Evolutionary conservation across 345 rosid species (phyloP), one percentile per base, ranked within the genome.

Genomic region (Arabidopsis arenosa): DNA sequence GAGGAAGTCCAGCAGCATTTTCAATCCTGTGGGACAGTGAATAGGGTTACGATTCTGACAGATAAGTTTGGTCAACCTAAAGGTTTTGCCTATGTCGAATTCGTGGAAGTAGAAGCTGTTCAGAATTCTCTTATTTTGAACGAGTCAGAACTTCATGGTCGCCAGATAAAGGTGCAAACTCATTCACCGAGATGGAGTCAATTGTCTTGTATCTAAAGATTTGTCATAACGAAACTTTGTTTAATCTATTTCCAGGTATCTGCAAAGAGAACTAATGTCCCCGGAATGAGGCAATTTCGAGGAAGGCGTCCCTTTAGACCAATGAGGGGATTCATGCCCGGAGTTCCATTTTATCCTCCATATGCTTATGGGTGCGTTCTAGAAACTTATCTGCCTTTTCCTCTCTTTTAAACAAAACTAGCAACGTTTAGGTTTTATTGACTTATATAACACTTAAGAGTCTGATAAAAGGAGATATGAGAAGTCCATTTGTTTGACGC

Each of bases 1-100:
- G 99, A 95, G 83, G 99, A 95, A 84, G 94, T 95, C 51, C 99
- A 95, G 72, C 99, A 92, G 76, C 99, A 95, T 83, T 95, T 95
- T 80, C 99, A 95, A 54, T 95, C 99, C 17, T 95, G 99, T 82
- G 99, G 99, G 61, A 95, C 99, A 0, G 97, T 95, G 49, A 92
- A 95, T 75, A 84, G 98, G 60, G 98, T 94, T 76, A 95, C 99
- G 10, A 95, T 95, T 81, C 86, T 95, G 89, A 92, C 99, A 0
- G 99, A 95, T 80, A 95, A 95, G 88, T 95, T 92, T 65, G 99
- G 97, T 72, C 99, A 95, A 63, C 99, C 99, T 35, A 95, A 95
- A 82, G 99, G 99, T 65, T 95, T 95, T 84, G 98, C 99, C 6
- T 95, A 95, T 12, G 99, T 95, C 4, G 99, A 95, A 70, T 95